Conservation (phyloP, 1,284 basidiomycete species). For the Hymenochaete sp. region DNA sequence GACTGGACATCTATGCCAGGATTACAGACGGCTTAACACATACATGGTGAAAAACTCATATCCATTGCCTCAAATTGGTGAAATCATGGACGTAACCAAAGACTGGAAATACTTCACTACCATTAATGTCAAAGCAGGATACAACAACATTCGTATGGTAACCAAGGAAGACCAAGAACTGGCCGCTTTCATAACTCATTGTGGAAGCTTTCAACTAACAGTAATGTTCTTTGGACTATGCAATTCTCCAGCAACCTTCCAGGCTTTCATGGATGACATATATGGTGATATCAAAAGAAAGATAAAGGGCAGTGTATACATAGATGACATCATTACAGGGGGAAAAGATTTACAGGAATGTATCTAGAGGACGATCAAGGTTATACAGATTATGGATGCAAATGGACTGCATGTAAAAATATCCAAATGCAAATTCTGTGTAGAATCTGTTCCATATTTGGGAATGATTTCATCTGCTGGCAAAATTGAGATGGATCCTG, state of each 20-base stretch:
- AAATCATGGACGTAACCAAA: constrained; percentile 23
- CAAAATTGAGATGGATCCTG: constrained; percentile 19
- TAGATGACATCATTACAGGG: constrained; percentile 18
- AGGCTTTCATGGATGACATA: constrained; percentile 11
- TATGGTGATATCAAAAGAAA: not conserved
- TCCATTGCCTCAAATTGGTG: constrained; percentile 25
- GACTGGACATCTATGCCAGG: constrained; percentile 23
- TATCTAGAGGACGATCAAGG: constrained; percentile 21
- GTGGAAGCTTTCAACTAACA: constrained; percentile 26
- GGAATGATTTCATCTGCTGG: constrained; percentile 11
- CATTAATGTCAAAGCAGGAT: constrained; percentile 23
- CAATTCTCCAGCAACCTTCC: constrained; percentile 32
- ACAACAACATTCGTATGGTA: constrained; percentile 12
- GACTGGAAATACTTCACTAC: constrained; percentile 23
- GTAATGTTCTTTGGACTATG: constrained; percentile 32
- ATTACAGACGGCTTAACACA: constrained; percentile 27
- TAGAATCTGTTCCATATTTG: constrained; percentile 9
- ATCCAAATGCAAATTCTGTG: constrained; percentile 26
- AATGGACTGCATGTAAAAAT: constrained; percentile 22
- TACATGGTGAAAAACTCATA: constrained; percentile 25
- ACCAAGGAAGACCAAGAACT: constrained; percentile 28
- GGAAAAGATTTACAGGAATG: constrained; percentile 5
- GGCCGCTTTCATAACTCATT: constrained; percentile 24
- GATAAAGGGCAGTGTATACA: constrained; percentile 12
- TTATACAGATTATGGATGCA: constrained; percentile 20